Conservation (phyloP, 2,329 filamentous ascomycete genomes). For the Hymenoscyphus fraxineus region DNA sequence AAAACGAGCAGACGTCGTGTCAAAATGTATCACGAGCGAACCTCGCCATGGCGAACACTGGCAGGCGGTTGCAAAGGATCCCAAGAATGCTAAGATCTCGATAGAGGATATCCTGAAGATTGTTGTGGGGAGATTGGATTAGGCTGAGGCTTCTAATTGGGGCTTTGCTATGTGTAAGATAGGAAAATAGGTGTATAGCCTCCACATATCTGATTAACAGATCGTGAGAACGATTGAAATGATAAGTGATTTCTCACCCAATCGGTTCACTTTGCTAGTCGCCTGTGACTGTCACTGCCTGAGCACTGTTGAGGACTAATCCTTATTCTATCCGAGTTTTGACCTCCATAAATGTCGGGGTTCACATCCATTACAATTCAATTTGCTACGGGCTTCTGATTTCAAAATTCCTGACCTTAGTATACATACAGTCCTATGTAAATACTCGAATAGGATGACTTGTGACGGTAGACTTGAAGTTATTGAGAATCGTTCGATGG, state of each 20-base stretch:
- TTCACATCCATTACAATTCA: too few relatives aligned
- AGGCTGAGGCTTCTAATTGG: background rate
- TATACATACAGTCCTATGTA: too few relatives aligned
- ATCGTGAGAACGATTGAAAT: background rate
- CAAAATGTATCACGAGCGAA: constrained; percentile 77
- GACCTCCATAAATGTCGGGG: background rate
- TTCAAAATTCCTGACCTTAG: too few relatives aligned
- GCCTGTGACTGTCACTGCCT: background rate
- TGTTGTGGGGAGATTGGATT: constrained; percentile 54
- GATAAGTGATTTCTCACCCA: background rate
- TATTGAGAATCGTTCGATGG: too few relatives aligned
- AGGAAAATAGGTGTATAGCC: background rate
- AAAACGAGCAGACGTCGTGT: constrained; percentile 80
- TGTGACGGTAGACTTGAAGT: too few relatives aligned
- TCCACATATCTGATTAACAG: background rate
- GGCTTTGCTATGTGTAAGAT: constrained; percentile 10
- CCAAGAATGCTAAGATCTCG: constrained; percentile 69
- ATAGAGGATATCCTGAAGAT: constrained; percentile 80
- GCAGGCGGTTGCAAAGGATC: constrained; percentile 83
- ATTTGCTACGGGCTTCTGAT: too few relatives aligned
- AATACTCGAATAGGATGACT: too few relatives aligned
- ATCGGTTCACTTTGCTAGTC: background rate
- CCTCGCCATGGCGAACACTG: constrained; percentile 91
- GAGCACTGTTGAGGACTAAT: background rate
- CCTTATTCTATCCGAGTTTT: background rate